These are phyloP conservation scores for Flaveria trinervia DNA, from an alignment of 129 eudicot genomes.

Conservation along the genomic window DNA sequence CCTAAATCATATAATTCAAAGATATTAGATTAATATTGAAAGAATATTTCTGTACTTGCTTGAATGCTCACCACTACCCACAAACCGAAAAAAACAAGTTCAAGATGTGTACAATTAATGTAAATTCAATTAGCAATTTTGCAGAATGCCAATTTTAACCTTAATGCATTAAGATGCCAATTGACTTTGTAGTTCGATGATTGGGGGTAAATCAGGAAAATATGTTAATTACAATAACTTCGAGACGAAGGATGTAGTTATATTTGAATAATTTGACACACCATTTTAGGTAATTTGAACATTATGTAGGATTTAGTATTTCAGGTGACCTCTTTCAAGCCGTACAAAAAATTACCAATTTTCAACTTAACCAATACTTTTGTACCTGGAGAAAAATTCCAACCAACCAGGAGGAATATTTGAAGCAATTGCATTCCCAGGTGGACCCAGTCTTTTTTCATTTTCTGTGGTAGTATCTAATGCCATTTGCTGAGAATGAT, in stretches of 20 bases:
- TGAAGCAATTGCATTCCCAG: constrained; percentile 59
- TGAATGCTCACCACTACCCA: neutral
- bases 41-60: neutral
- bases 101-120: neutral
- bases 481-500: constrained; percentile 29
- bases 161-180: neutral
- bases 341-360: neutral
- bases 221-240: neutral
- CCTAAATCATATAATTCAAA: neutral
- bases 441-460: constrained; percentile 43
- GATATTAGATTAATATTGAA: neutral
- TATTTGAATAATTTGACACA: neutral
- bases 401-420: constrained; percentile 62
- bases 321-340: neutral
- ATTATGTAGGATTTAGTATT: neutral
- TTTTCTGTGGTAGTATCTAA: constrained; percentile 34
- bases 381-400: constrained; percentile 90
- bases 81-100: neutral
- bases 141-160: neutral
- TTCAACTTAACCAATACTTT: constrained; percentile 11
- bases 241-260: neutral
- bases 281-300: neutral
- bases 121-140: neutral
- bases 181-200: neutral
- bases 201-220: neutral